Conservation (phyloP, 495 filamentous ascomycete species). For the Gamarada debralockiae region DNA sequence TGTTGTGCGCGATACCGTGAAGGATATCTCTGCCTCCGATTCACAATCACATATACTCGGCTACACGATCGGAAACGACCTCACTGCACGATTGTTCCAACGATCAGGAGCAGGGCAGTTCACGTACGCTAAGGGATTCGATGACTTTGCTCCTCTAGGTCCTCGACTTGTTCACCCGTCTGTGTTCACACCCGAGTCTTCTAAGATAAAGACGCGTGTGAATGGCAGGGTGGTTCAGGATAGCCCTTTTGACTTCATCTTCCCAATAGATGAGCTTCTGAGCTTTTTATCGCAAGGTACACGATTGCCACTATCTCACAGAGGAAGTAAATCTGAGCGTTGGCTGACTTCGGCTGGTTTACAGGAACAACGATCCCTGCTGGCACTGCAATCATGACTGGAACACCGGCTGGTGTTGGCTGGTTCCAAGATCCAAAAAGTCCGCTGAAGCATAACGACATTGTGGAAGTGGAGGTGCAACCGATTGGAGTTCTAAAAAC, state of each 20-base stretch:
- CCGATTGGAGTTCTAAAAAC: too few species aligned
- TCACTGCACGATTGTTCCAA: constrained; percentile 41
- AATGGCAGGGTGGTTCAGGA: constrained; percentile 2
- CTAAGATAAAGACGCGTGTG: neutral
- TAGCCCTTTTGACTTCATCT: neutral
- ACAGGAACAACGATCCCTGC: constrained; percentile 19
- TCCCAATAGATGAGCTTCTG: neutral
- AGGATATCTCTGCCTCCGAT: constrained; percentile 29
- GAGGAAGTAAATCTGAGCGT: too few species aligned
- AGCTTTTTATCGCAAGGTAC: constrained; percentile 1
- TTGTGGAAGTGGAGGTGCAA: constrained; percentile 58
- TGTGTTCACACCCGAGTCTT: constrained; percentile 15
- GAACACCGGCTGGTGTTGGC: constrained; percentile 27
- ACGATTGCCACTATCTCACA: too few species aligned
- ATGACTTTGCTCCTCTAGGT: constrained; percentile 42
- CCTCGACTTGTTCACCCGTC: constrained; percentile 31
- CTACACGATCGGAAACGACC: constrained; percentile 43
- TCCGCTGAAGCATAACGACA: constrained; percentile 53
- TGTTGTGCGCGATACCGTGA: neutral
- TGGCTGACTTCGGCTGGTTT: too few species aligned
- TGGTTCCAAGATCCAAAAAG: constrained; percentile 47
- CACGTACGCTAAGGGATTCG: too few species aligned
- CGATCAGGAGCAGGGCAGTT: constrained; percentile 25
- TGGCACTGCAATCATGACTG: constrained; percentile 23
- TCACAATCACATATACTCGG: constrained; percentile 36